Evolutionary conservation across 2,329 filamentous ascomycete species (phyloP).

Genomic region (Botryosphaeria dothidea): DNA sequence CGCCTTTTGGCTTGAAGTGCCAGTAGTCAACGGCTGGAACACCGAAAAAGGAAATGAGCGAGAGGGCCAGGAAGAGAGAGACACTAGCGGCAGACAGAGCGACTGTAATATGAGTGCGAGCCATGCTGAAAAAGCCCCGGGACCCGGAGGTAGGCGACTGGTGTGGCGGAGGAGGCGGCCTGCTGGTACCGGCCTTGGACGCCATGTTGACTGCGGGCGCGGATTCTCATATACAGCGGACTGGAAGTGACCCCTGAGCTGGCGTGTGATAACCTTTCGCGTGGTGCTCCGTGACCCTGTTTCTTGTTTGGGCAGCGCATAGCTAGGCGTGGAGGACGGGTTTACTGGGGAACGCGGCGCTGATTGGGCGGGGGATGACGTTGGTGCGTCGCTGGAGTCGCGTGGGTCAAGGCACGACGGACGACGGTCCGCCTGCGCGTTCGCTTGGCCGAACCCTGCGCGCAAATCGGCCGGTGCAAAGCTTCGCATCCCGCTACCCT

Average conservation of each 20-base stretch:
- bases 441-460: conserved; percentile 10
- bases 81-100: conserved; percentile 38
- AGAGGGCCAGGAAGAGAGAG: conserved; percentile 34
- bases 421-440: conserved; percentile 1
- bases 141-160: background rate
- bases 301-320: conserved; percentile 8
- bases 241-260: background rate
- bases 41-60: conserved; percentile 36
- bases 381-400: background rate
- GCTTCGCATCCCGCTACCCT: conserved; percentile 6
- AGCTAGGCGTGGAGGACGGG: background rate
- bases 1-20: conserved; percentile 28
- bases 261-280: background rate
- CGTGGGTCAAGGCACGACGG: conserved; percentile 4
- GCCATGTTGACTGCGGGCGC: background rate
- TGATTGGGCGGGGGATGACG: conserved; percentile 13
- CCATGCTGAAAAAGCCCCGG: conserved; percentile 30
- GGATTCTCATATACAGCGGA: background rate
- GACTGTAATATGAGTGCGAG: conserved; percentile 40
- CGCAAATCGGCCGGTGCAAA: conserved; percentile 2
- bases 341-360: background rate
- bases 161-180: background rate
- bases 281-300: background rate
- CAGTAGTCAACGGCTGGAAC: conserved; percentile 39
- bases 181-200: background rate